Evolutionary conservation across 495 filamentous ascomycete genomes (phyloP).

Genomic region (Hyaloscypha bicolor): DNA sequence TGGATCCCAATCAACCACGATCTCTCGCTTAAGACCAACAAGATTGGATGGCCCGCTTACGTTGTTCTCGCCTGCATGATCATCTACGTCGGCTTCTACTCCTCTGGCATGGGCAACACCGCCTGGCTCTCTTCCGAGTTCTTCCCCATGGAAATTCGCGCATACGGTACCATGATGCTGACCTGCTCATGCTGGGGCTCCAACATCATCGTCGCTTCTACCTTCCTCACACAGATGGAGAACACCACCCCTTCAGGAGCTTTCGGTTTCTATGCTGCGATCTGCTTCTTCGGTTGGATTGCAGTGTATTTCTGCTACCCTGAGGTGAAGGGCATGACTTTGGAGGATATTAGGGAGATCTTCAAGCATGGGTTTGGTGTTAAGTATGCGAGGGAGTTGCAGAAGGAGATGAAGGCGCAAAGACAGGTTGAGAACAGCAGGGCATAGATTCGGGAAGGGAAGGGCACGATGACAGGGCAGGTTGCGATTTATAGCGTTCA

Average conservation of each 20-base stretch:
- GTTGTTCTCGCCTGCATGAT: constrained; percentile 50
- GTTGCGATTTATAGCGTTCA: neutral
- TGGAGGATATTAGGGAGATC: constrained; percentile 53
- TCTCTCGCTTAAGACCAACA: constrained; percentile 28
- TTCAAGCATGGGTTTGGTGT: constrained; percentile 53
- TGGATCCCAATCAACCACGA: constrained; percentile 50
- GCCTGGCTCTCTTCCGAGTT: constrained; percentile 56
- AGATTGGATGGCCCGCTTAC: constrained; percentile 41
- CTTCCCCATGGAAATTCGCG: constrained; percentile 54
- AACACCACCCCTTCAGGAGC: constrained; percentile 49
- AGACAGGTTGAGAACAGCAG: constrained; percentile 9
- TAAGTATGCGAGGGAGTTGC: constrained; percentile 40
- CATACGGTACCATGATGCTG: constrained; percentile 54
- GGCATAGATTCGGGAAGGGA: neutral
- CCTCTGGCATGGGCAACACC: constrained; percentile 48
- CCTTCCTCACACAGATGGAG: constrained; percentile 54
- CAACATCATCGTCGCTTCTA: constrained; percentile 56
- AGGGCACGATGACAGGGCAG: neutral
- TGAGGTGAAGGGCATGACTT: constrained; percentile 48
- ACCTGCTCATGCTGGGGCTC: constrained; percentile 53
- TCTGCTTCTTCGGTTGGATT: constrained; percentile 50
- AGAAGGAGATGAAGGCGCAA: constrained; percentile 35
- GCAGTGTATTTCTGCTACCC: constrained; percentile 53
- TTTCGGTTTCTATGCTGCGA: constrained; percentile 55
- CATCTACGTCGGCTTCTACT: constrained; percentile 51